phyloP scores from a whole-genome alignment of 2,329 filamentous ascomycete genomes.

The Magnaporthiopsis incrustans region DNA sequence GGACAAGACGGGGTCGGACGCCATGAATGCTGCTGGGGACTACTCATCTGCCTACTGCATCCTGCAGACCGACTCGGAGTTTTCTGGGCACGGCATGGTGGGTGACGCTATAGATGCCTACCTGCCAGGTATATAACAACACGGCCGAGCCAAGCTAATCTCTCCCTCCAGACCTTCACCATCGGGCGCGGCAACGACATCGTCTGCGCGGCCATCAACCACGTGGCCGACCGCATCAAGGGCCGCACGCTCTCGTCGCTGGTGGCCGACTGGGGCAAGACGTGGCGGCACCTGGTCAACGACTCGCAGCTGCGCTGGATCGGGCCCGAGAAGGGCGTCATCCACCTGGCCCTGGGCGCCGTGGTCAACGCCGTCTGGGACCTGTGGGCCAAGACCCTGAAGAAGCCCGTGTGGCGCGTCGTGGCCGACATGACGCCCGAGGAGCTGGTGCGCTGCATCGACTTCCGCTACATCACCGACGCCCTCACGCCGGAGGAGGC shows the following conservation, averaged over 20 bases:
- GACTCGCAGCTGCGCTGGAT: constrained; percentile 92
- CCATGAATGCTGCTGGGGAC: constrained; percentile 91
- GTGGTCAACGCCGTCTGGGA: constrained; percentile 93
- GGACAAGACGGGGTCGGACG: constrained; percentile 93
- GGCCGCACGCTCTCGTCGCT: constrained; percentile 70
- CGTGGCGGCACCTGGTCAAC: constrained; percentile 85
- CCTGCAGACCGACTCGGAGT: constrained; percentile 66
- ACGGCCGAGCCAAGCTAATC: not conserved
- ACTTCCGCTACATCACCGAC: constrained; percentile 92
- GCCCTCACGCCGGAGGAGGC: constrained; percentile 85
- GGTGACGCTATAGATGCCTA: constrained; percentile 2
- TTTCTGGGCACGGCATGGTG: constrained; percentile 73
- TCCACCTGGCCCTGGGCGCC: constrained; percentile 81
- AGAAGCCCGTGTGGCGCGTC: constrained; percentile 85
- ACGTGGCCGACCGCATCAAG: constrained; percentile 68
- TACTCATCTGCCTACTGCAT: constrained; percentile 96
- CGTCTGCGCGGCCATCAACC: constrained; percentile 74
- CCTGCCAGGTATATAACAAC: too few species aligned
- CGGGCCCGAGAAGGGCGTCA: constrained; percentile 88
- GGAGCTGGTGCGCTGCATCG: constrained; percentile 80
- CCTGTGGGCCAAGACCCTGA: constrained; percentile 81
- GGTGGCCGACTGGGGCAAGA: constrained; percentile 74
- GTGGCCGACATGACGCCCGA: constrained; percentile 85
- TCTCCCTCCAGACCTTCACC: constrained; percentile 56
- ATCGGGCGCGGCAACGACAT: constrained; percentile 89